phyloP scores from a whole-genome alignment of 2,329 filamentous ascomycete species.

The Phaeophleospora eucalypticola region DNA sequence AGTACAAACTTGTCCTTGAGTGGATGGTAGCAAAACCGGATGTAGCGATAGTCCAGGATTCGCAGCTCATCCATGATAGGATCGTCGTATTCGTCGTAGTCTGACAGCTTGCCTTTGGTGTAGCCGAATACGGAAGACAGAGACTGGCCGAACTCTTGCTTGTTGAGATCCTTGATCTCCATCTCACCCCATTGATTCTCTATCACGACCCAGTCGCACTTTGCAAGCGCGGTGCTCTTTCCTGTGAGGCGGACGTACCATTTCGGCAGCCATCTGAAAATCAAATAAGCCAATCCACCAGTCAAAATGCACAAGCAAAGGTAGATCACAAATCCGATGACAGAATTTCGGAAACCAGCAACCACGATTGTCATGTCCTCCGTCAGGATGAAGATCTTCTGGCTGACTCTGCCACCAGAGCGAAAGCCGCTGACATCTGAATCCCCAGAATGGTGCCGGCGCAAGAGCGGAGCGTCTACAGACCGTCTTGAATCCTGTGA shows the following conservation, averaged over 20 bases:
- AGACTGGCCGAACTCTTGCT: slow-evolving; percentile 56
- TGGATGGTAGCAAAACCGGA: slow-evolving; percentile 88
- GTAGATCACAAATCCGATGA: slow-evolving; percentile 65
- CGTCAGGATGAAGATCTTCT: slow-evolving; percentile 89
- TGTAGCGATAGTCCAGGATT: slow-evolving; percentile 86
- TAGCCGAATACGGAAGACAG: slow-evolving; percentile 66
- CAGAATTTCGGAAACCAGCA: slow-evolving; percentile 81
- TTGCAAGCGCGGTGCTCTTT: slow-evolving; percentile 60
- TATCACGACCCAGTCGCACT: slow-evolving; percentile 87
- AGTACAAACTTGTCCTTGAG: slow-evolving; percentile 82
- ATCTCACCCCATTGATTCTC: slow-evolving; percentile 99
- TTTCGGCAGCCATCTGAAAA: slow-evolving; percentile 84
- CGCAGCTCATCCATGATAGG: slow-evolving; percentile 71
- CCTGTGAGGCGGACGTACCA: slow-evolving; percentile 80
- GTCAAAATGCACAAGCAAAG: slow-evolving; percentile 66
- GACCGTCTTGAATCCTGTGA: slow-evolving; percentile 33
- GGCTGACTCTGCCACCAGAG: slow-evolving; percentile 63
- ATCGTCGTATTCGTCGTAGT: slow-evolving; percentile 68
- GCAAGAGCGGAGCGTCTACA: slow-evolving; percentile 57
- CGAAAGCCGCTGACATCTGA: slow-evolving; percentile 63
- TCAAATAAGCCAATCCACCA: slow-evolving; percentile 72
- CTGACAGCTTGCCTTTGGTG: slow-evolving; percentile 59
- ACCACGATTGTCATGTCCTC: slow-evolving; percentile 94
- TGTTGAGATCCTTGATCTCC: slow-evolving; percentile 65
- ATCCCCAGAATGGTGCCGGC: slow-evolving; percentile 65